Evolutionary conservation across 108 stramenopile genomes (phyloP), one percentile per base, ranked within the genome.

Genomic region (Nitzschia inconspicua): DNA sequence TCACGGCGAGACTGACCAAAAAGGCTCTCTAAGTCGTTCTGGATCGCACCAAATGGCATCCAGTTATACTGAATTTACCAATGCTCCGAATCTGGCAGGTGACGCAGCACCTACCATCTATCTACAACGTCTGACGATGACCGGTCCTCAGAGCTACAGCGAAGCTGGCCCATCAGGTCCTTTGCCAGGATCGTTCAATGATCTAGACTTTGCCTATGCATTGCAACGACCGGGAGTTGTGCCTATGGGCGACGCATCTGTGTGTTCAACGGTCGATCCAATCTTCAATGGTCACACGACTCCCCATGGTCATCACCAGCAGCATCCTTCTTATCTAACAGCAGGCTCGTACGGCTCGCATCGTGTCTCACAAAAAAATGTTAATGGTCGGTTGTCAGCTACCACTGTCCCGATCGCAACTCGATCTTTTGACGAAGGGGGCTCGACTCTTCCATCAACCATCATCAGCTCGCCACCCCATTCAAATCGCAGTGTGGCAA

Each of bases 161-260:
- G 79, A 70, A 19, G 34, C 42, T 11, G 73, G 64, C 18, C 60
- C 68, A 43, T 57, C 69, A 18, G 63, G 77, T 6, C 24, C 22
- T 55, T 20, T 74, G 29, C 77, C 69, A 44, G 50, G 73, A 49
- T 76, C 65, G 3, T 48, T 63, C 47, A 63, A 65, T 36, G 78
- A 81, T 35, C 70, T 69, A 25, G 90, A 88, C 31, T 76, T 91
- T 19, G 84, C 77, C 3, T 76, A 73, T 55, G 86, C 90, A 13
- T 64, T 91, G 7, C 90, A 86, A 47, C 79, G 90, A 9, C 90
- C 90, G 8, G 90, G 90, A 19, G 81, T 84, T 24, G 82, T 91
- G 32, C 90, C 90, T 26, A 68, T 60, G 58, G 67, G 67, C 41
- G 67, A 60, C 14, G 52, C n/a, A n/a, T n/a, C 60, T 4, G 22